Conservation (phyloP, 2,329 filamentous ascomycete species). For the Fusarium compactum region DNA sequence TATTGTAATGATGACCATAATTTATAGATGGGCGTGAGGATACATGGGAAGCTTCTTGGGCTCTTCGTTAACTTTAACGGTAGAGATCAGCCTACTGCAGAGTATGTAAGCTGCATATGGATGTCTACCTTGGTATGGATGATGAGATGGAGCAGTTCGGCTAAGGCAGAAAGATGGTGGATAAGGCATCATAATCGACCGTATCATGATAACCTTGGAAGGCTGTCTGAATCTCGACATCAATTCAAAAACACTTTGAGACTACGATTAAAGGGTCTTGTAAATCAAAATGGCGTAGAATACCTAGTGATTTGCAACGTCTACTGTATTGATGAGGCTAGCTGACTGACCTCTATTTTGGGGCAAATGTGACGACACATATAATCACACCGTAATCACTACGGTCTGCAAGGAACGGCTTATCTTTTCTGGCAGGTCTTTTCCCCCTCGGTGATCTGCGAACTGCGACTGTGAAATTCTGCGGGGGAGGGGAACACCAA, state of each 20-base stretch:
- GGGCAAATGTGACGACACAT: slow-evolving; percentile 31
- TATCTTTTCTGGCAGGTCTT: slow-evolving; percentile 25
- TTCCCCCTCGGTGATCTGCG: slow-evolving; percentile 3
- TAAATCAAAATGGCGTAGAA: not conserved
- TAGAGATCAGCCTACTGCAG: not conserved
- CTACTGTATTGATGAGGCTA: slow-evolving; percentile 2
- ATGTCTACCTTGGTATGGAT: not conserved
- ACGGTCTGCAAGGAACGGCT: slow-evolving; percentile 41
- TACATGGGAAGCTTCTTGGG: not conserved
- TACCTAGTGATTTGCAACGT: not conserved
- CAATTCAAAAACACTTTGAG: not conserved
- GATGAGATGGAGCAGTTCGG: not conserved
- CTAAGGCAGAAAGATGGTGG: slow-evolving; percentile 28
- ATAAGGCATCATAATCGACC: slow-evolving; percentile 24
- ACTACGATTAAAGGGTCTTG: not conserved
- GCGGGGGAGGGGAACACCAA: slow-evolving; percentile 22
- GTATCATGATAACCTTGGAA: not conserved
- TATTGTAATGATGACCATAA: not conserved
- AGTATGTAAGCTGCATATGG: not conserved
- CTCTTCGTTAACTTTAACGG: not conserved
- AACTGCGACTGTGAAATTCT: slow-evolving; percentile 20
- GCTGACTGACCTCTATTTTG: slow-evolving; percentile 22
- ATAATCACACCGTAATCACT: slow-evolving; percentile 23
- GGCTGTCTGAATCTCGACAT: not conserved
- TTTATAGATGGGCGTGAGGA: not conserved